Base-by-base conservation (phyloP, 2,329 filamentous ascomycete species). In the Aphanocladium album region DNA sequence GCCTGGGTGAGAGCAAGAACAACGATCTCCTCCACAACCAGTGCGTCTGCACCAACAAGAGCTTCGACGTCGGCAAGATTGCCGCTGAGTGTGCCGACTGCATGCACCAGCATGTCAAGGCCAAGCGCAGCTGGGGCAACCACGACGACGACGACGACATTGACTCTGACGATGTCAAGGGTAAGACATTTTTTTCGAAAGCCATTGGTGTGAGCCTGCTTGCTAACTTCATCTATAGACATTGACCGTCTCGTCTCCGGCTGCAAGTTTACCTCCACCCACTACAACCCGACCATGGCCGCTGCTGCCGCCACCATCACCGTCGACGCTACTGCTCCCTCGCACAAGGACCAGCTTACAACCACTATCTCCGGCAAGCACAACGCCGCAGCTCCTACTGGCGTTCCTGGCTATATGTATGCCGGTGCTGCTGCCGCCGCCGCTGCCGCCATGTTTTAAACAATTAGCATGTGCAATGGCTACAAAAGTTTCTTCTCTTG, bases 1-100 rank as follows among this genome's bases (percentile, higher is more conserved):
- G 47, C 27, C 66, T 67, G 46, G 66, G 70, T 58, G 67, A 63
- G 19, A 71, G 74, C 66, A 69, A 67, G 25, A 64, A 69, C 35
- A 74, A 77, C 65, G 67, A 74, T 49, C 71, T 69, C 19, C 72
- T 77, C 56, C 69, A 73, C 68, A 67, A 66, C 14, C 73, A 77
- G 64, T 78, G 76, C 62, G 64, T 77, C 57, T 76, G 76, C 70
- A 72, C 73, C 64, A 75, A 79, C 69, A 63, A 68, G 53, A 74
- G 73, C 66, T 74, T 79, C 67, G 65, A 76, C 65, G 76, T 78
- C 54, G 63, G 52, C 25, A 62, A 64, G 19, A 64, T 77, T 53
- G 70, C 74, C 19, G 72, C 67, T 2, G 69, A 75, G 21, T 78
- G 76, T 62, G 69, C 71, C 55, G 70, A 69, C 58, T 78, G 76